phyloP scores from a whole-genome alignment of 2,329 filamentous ascomycete genomes.

The Fusarium virguliforme region DNA sequence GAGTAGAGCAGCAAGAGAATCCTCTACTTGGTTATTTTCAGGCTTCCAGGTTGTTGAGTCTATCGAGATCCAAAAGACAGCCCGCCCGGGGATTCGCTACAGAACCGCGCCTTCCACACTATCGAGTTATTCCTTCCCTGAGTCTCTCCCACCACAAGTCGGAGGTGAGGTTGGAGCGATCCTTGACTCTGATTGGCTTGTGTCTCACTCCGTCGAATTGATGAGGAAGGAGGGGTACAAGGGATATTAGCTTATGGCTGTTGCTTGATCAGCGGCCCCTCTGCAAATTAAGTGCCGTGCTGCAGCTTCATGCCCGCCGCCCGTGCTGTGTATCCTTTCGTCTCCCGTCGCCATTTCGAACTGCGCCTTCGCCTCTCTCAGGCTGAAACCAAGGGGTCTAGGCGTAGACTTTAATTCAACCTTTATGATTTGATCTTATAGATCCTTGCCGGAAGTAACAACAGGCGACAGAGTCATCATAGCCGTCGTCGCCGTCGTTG shows the following conservation, averaged over 20 bases:
- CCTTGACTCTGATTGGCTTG: constrained; percentile 16
- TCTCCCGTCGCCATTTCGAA: constrained; percentile 8
- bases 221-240: constrained; percentile 26
- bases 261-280: constrained; percentile 23
- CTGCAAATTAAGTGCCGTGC: constrained; percentile 36
- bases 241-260: constrained; percentile 14
- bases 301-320: constrained; percentile 21
- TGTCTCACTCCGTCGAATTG: not conserved
- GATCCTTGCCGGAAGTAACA: constrained; percentile 12
- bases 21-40: not conserved
- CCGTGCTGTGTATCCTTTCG: not conserved
- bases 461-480: not conserved
- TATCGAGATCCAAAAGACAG: not conserved
- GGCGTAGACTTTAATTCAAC: constrained; percentile 32
- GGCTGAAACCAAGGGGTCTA: constrained; percentile 45
- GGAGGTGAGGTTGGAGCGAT: constrained; percentile 2
- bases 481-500: constrained; percentile 7
- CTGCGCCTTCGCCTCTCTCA: constrained; percentile 22
- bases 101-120: not conserved
- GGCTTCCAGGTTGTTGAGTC: not conserved
- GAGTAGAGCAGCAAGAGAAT: not conserved
- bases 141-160: not conserved
- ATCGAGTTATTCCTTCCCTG: not conserved
- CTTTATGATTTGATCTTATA: not conserved
- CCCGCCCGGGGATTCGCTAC: not conserved